Evolutionary conservation across 2,329 filamentous ascomycete species (phyloP).

Genomic region (Cordyceps sp.): DNA sequence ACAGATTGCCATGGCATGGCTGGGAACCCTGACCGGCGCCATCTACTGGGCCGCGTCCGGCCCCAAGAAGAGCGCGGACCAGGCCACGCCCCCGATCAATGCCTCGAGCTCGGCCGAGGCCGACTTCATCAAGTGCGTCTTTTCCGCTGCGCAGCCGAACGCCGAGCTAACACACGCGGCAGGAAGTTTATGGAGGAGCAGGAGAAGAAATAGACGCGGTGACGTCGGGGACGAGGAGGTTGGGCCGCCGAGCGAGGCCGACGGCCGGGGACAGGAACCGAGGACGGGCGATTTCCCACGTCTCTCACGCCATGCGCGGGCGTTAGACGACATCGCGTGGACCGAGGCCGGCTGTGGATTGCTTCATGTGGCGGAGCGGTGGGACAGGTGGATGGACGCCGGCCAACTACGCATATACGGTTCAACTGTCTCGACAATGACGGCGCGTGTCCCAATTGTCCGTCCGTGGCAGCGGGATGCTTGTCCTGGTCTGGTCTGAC

Average conservation of each 20-base stretch:
- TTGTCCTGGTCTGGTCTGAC: too few relatives aligned
- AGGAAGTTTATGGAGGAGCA: conserved; percentile 24
- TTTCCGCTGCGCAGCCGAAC: conserved; percentile 7
- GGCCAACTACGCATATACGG: too few relatives aligned
- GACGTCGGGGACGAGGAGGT: neutral
- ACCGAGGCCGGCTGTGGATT: too few relatives aligned
- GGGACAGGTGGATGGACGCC: too few relatives aligned
- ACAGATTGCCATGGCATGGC: conserved; percentile 41
- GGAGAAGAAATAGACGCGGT: conserved; percentile 19
- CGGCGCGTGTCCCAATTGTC: too few relatives aligned
- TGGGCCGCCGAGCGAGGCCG: neutral
- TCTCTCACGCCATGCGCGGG: too few relatives aligned
- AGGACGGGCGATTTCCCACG: neutral
- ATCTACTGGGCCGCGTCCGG: conserved; percentile 26
- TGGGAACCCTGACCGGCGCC: conserved; percentile 33
- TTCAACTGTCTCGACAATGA: too few relatives aligned
- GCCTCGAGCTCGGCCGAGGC: conserved; percentile 44
- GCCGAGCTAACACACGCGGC: conserved; percentile 8
- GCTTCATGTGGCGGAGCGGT: too few relatives aligned
- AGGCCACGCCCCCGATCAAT: conserved; percentile 40
- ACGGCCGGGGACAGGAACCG: neutral
- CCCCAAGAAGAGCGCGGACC: conserved; percentile 25
- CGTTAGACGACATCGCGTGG: too few relatives aligned
- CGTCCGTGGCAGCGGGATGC: too few relatives aligned
- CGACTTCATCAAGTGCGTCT: conserved; percentile 46